A percentile compares a stretch with the other conserved stretches of the same genome.
Evolutionary conservation across 352 stramenopile genomes (phyloP).

Genomic region (Phytophthora macrochlamydospora): DNA sequence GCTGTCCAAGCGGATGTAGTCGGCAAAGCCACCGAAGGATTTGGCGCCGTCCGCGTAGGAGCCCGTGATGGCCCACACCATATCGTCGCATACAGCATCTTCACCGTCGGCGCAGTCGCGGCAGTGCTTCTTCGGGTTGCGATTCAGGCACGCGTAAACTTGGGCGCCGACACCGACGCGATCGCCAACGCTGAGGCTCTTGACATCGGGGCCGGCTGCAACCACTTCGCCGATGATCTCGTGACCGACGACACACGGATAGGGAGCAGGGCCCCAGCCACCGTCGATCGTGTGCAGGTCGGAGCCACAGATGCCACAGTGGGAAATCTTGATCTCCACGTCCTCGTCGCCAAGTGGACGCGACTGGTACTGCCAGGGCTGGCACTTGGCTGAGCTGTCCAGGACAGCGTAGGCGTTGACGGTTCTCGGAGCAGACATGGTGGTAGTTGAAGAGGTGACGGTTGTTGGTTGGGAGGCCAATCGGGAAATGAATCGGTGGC

Average conservation of each 20-base stretch:
- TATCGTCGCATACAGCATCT: not conserved
- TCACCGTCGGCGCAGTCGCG: not conserved
- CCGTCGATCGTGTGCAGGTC: not conserved
- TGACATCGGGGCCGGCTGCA: not conserved
- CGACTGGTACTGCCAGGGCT: not conserved
- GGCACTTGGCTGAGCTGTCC: not conserved
- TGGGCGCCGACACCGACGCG: not conserved
- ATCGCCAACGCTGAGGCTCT: not conserved
- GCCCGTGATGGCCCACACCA: conserved; percentile 46
- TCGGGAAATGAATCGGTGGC: not conserved
- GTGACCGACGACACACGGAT: not conserved
- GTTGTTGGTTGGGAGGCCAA: not conserved
- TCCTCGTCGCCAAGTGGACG: not conserved
- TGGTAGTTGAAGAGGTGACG: not conserved
- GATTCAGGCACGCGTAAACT: not conserved
- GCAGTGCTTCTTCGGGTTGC: not conserved
- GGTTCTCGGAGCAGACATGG: not conserved
- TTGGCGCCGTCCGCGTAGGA: conserved; percentile 37
- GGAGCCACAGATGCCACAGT: not conserved
- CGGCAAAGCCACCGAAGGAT: conserved; percentile 54
- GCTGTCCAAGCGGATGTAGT: conserved; percentile 57
- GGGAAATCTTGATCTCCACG: conserved; percentile 1
- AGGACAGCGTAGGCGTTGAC: not conserved
- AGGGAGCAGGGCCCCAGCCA: not conserved
- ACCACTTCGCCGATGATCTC: not conserved